A percentile compares a stretch with the other conserved stretches of the same genome.
phyloP scores from a whole-genome alignment of 441 rosid genomes.

The Gossypium davidsonii region DNA sequence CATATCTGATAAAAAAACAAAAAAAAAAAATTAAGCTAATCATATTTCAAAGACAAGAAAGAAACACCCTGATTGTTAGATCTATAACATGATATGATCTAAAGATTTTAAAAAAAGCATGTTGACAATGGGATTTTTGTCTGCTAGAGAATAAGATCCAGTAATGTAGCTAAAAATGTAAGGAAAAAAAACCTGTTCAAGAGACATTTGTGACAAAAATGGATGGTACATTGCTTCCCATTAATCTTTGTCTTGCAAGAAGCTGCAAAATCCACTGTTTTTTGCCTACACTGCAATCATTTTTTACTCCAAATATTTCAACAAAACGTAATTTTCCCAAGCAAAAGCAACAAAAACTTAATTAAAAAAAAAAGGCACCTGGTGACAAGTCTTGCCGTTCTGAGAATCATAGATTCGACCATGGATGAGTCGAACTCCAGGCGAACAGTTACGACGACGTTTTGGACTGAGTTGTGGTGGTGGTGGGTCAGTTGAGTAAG shows the following conservation, averaged over 20 bases:
- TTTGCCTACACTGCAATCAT: slow-evolving; percentile 34
- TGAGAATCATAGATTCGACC: slow-evolving; percentile 24
- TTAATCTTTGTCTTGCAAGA: slow-evolving; percentile 22
- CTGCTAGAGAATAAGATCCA: not conserved
- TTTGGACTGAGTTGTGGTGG: not conserved
- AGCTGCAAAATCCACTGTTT: slow-evolving; percentile 33
- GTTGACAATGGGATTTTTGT: not conserved
- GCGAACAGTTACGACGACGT: slow-evolving; percentile 5
- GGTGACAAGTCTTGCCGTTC: slow-evolving; percentile 24
- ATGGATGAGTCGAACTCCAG: slow-evolving; percentile 15
- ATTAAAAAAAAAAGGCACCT: not conserved
- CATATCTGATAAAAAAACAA: slow-evolving; percentile 22
- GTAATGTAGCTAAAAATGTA: not conserved
- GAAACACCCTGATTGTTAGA: not conserved
- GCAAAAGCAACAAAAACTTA: not conserved
- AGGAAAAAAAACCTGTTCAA: slow-evolving; percentile 24
- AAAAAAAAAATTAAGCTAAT: not conserved
- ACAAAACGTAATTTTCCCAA: not conserved
- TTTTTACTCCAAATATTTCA: not conserved
- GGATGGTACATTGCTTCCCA: slow-evolving; percentile 22
- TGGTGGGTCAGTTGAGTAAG: not conserved
- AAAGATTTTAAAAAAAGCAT: not conserved
- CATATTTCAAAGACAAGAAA: not conserved
- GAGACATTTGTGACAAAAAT: slow-evolving; percentile 37
- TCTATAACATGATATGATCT: not conserved